Base-by-base conservation (phyloP, 352 stramenopile species). In the Phytophthora fragariae region DNA sequence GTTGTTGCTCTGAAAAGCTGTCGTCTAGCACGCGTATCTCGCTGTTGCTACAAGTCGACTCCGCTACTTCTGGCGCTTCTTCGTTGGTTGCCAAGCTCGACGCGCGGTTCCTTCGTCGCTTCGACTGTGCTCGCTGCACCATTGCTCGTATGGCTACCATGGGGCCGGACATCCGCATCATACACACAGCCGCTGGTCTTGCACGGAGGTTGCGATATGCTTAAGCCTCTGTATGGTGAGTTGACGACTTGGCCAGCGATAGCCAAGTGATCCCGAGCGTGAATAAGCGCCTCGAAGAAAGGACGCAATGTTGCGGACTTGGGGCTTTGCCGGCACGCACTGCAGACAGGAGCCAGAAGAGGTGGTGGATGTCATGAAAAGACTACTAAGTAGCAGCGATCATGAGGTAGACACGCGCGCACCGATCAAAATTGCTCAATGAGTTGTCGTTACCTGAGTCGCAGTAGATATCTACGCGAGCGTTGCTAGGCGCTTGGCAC, bases 401-500 rank as follows among this genome's bases (percentile, higher is more conserved):
- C 12, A 46, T 61, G 47, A 50, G 46, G 12, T 55, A 21, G 3
- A 94, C 35, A 39, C 19, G 11, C 37, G 52, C 37, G 37, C 37
- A 52, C 57, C 3, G 29, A 63, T 19, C 37, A 39, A 53, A 54
- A 54, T 63, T 63, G 15, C 27, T 14, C 31, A 61, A 37, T 31
- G 11, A 56, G 19, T 41, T 29, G 44, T 33, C 5, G n/a, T 31
- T 60, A 47, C 55, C 31, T 56, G 27, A 21, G n/a, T 15, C 44
- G 44, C 44, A 52, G 8, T 21, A 52, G 44, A 52, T 6, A 24
- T 21, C 3, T 27, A 55, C 17, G 12, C 10, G 12, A 50, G 62
- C 31, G 59, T 31, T 15, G 73, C 73, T 57, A 85, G 46, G 11
- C 81, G 76, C 52, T 65, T 76, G 39, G 81, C 81, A 19, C 79